phyloP scores from a whole-genome alignment of 768 basidiomycete genomes.

The Boletus sp. region DNA sequence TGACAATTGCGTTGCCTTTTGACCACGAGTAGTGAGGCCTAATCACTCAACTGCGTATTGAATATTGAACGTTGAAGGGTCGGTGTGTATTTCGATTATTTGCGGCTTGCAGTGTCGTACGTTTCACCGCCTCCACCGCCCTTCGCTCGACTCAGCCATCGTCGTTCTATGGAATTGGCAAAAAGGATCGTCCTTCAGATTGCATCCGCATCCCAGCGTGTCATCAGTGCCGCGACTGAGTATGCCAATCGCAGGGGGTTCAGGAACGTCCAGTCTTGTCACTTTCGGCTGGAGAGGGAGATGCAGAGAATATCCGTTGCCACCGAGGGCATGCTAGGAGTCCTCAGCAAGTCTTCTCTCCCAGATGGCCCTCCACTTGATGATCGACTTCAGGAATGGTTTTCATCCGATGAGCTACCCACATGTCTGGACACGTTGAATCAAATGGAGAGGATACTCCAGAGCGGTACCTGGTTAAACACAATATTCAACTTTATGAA shows the following conservation, averaged over 20 bases:
- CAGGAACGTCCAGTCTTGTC: neutral
- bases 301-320: constrained; percentile 10
- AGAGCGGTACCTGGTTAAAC: neutral
- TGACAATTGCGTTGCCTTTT: too few species aligned
- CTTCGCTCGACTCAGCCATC: neutral
- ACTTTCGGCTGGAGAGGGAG: constrained; percentile 14
- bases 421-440: constrained; percentile 4
- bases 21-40: too few species aligned
- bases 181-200: neutral
- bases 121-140: neutral
- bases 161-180: constrained; percentile 1
- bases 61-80: too few species aligned
- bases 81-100: too few species aligned
- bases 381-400: constrained; percentile 10
- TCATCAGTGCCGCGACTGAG: neutral
- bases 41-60: too few species aligned
- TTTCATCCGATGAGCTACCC: constrained; percentile 2
- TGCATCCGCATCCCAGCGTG: neutral
- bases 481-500: neutral
- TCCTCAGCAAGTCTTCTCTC: constrained; percentile 1
- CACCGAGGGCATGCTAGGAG: neutral
- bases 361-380: constrained; percentile 1
- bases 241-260: neutral
- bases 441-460: constrained; percentile 8
- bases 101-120: too few species aligned